A percentile compares a stretch with the other conserved stretches of the same genome.
Evolutionary conservation across 164 flowering plant genomes (phyloP).

Genomic region (Aristolochia contorta): DNA sequence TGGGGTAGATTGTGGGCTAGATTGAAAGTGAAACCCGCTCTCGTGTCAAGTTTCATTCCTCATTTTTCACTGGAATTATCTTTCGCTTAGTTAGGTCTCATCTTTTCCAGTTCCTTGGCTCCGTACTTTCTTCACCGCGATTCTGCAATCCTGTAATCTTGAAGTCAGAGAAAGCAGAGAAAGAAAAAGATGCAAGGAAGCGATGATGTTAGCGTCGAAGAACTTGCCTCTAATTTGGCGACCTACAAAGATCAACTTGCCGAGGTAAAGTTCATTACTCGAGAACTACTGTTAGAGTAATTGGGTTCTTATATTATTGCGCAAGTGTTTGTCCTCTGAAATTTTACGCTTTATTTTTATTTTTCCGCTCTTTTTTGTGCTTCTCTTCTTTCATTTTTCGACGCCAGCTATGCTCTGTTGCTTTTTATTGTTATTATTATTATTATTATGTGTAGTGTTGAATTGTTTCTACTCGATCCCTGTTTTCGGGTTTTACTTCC

Average conservation of each 20-base stretch:
- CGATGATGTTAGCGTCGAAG: conserved; percentile 75
- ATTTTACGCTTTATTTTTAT: background rate
- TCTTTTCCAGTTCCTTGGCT: background rate
- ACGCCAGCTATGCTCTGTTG: background rate
- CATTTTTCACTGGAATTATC: no score
- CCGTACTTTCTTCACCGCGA: no score
- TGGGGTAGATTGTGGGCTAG: no score
- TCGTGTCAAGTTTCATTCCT: no score
- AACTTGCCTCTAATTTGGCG: conserved; percentile 67
- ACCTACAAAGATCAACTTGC: conserved; percentile 76
- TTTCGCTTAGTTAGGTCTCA: background rate
- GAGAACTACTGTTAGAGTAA: background rate
- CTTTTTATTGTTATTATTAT: background rate
- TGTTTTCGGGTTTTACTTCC: background rate
- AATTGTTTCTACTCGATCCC: background rate
- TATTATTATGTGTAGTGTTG: background rate
- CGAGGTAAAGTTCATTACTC: conserved; percentile 33
- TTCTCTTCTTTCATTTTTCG: background rate
- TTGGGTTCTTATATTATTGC: background rate
- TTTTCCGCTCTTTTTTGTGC: background rate
- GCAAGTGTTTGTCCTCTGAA: background rate
- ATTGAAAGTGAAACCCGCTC: no score
- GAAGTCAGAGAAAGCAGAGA: background rate
- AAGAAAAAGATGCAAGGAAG: conserved; percentile 38
- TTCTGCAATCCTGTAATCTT: background rate